These are phyloP conservation scores for Aspergillus pseudoviridinutans DNA, from an alignment of 2,329 filamentous ascomycete species.

Conservation along the genomic window DNA sequence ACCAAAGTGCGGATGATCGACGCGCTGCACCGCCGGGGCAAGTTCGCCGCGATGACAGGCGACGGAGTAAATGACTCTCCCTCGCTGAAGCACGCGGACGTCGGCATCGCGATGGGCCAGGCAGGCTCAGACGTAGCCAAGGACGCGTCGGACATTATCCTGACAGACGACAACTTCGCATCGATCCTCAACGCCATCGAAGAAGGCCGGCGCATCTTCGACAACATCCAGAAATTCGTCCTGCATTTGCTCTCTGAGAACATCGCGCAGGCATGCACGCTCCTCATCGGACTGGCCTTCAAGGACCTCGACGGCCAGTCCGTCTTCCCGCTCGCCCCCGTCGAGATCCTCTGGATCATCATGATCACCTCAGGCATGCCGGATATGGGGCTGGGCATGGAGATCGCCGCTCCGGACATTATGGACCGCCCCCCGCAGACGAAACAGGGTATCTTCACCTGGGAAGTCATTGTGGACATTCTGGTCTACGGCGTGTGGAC, in stretches of 20 bases:
- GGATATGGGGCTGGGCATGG: constrained; percentile 82
- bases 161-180: constrained; percentile 82
- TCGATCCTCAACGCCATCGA: constrained; percentile 80
- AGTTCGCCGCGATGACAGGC: constrained; percentile 82
- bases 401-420: constrained; percentile 69
- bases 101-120: constrained; percentile 82
- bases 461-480: constrained; percentile 75
- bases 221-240: constrained; percentile 87
- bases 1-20: constrained; percentile 87
- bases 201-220: constrained; percentile 80
- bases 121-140: constrained; percentile 83
- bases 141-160: constrained; percentile 58
- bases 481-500: constrained; percentile 77
- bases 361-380: constrained; percentile 87
- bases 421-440: constrained; percentile 74
- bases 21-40: constrained; percentile 51
- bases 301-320: constrained; percentile 68
- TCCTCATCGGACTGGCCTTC: constrained; percentile 78
- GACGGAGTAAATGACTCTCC: constrained; percentile 87
- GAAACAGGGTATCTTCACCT: constrained; percentile 69
- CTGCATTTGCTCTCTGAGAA: constrained; percentile 76
- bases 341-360: constrained; percentile 91
- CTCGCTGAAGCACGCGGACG: constrained; percentile 74
- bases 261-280: constrained; percentile 75
- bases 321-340: constrained; percentile 79